A percentile compares a stretch with the other conserved stretches of the same genome.
Conservation (phyloP, 306 rosid genomes). For the Hippophae gyantsensis region DNA sequence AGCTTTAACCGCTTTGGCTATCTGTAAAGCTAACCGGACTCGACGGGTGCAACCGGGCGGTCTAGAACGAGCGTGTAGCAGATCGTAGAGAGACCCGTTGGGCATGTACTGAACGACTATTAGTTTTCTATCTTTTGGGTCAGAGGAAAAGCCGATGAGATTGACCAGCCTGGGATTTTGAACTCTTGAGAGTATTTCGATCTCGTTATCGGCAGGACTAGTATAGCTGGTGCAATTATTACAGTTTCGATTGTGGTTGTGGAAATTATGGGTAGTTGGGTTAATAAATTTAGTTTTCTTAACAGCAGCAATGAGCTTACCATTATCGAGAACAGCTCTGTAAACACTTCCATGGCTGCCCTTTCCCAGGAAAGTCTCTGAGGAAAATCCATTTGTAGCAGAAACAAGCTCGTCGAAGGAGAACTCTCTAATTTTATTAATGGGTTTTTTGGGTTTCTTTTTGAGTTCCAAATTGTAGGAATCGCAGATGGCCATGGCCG, state of each 20-base stretch:
- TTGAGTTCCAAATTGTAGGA: constrained; percentile 43
- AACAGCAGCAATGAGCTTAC: constrained; percentile 60
- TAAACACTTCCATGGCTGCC: constrained; percentile 88
- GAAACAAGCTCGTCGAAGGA: constrained; percentile 40
- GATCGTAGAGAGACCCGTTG: constrained; percentile 74
- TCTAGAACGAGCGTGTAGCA: constrained; percentile 30
- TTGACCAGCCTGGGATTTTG: constrained; percentile 56
- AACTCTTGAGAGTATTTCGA: constrained; percentile 73
- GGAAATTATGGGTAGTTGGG: constrained; percentile 12
- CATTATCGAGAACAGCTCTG: constrained; percentile 54
- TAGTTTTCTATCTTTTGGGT: constrained; percentile 29
- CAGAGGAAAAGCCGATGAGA: constrained; percentile 58
- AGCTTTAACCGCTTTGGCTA: constrained; percentile 55
- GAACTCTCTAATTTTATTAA: constrained; percentile 31
- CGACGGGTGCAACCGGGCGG: constrained; percentile 74
- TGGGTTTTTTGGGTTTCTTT: constrained; percentile 16
- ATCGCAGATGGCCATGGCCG: constrained; percentile 68
- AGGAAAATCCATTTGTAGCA: constrained; percentile 53
- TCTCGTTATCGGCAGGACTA: constrained; percentile 69
- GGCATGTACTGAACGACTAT: constrained; percentile 84
- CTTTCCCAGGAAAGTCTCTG: constrained; percentile 56
- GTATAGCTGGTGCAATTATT: constrained; percentile 36
- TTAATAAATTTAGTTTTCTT: constrained; percentile 35
- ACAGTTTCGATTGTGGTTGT: constrained; percentile 20
- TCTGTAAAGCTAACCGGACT: constrained; percentile 43